Base-by-base conservation (phyloP, 495 filamentous ascomycete species). In the Zalerion maritima region DNA sequence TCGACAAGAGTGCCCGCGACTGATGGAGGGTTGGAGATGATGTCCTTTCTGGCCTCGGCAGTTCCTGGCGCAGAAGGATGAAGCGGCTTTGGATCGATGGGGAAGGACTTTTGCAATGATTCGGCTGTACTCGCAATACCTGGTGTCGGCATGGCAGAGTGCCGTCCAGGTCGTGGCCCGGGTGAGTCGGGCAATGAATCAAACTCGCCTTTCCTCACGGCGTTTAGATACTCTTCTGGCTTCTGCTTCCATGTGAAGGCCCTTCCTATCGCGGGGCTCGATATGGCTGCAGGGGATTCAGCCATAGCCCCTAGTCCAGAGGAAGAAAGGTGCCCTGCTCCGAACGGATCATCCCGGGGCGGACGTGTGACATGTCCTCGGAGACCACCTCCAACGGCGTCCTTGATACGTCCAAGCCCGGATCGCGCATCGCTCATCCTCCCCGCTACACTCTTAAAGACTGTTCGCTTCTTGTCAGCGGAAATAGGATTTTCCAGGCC, bases 391-490 rank as follows among this genome's bases (percentile, higher is more conserved):
- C 79, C 78, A 13, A 94, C 79, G 3, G 79, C 83, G 47, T 86
- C 81, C 39, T 81, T 80, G 54, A 94, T 83, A 17, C 78, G 71
- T 5, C 75, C 79, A 28, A 94, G 63, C 6, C 84, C 83, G 28
- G 78, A 82, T 18, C 79, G 72, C 31, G 83, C 81, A 54, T 92
- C 84, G 29, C 75, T 82, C 35, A 83, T 76, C 34, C 73, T 75
- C 3, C 68, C 81, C 18, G 78, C 78, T 13, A 92, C 76, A 38
- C 73, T 79, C 46, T 81, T 87, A 43, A 83, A 71, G 10, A 82
- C 71, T 3, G 69, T 70, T 34, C 67, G 72, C 27, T 89, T 80
- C 43, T 65, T 75, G 18, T 79, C 74, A 15, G 61, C 63, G 0
- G 61, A 47, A 10, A 42, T 54, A n/a, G n/a, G n/a, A n/a, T 69